Base-by-base conservation (phyloP, 2,329 filamentous ascomycete species). In the Orbilia oligospora region DNA sequence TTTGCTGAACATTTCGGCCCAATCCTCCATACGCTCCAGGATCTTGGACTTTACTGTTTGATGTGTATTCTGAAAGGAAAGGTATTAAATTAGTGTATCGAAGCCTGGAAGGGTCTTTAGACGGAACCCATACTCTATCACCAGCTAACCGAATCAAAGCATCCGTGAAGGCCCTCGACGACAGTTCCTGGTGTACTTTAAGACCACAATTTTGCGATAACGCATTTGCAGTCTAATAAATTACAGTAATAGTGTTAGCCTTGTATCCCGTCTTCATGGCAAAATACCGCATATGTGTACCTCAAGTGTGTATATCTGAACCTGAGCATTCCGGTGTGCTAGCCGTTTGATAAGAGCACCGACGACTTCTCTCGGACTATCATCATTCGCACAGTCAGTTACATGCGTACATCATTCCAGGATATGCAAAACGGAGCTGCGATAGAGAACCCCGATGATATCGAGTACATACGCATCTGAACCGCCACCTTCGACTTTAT, bases 1-100 rank as follows among this genome's bases (percentile, higher is more conserved):
- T 78, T 89, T 91, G 82, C 90, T 89, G 84, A 98, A 98, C 93
- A 97, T 97, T 83, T 96, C 93, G 72, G 92, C 91, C 96, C 96
- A 99, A 81, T 95, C 93, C 84, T 92, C 91, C 93, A 98, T 98
- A 81, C 94, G 91, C 87, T 98, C 95, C 76, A 98, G 86, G 81
- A 99, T 97, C 88, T 97, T 98, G 80, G 93, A 90, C 86, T 98
- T 98, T 84, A 99, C 96, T 85, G 97, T 93, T 83, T 92, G 91
- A 85, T 98, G 96, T 66, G 95, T 97, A 84, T 97, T 99, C 86
- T 89, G 78, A 46, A 5, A 20, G 9, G 51, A 44, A 16, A 46
- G 33, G n/a, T 27, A 49, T 61, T 20, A 81, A 71, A 81, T 73
- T 38, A 71, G 38, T 18, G 5, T 61, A 38, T 69, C 8, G 36